Base-by-base conservation (phyloP, 169 alveolate species). In the Eimeria nieschulzi region DNA sequence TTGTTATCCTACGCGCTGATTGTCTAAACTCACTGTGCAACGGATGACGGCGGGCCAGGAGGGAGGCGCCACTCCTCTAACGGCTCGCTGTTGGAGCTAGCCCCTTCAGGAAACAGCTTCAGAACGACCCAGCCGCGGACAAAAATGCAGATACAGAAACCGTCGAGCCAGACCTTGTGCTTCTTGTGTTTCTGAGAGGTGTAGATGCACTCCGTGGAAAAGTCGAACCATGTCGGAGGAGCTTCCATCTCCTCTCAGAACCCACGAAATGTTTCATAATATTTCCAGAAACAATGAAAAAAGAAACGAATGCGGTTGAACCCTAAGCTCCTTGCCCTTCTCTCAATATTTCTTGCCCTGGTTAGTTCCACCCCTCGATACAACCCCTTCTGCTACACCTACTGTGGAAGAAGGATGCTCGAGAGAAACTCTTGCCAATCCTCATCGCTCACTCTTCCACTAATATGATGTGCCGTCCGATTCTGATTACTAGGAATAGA, bases 111-210 rank as follows among this genome's bases (percentile, higher is more conserved):
- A 78, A 21, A 90, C 54, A 90, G 84, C 64, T 46, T 76, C 82
- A 90, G 12, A 25, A 83, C 73, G 64, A 90, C 55, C 54, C 76
- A 90, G 33, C 93, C 93, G 7, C 76, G 51, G 84, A 33, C 86
- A 9, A 63, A 63, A 53, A 73, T 51, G 90, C 93, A 90, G 17
- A 75, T 90, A 66, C 93, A 90, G 66, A 78, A 7, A 1, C 93
- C 93, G 23, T 90, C 93, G 12, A 23, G 26, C 93, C 93, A 90
- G 0, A 83, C 63, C 71, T 90, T 90, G 76, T 21, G 46, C 70
- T 90, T 90, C 39, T 90, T 90, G 25, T 71, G 85, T 70, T 90
- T 90, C 93, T 90, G 93, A 51, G 93, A 70, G 1, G 93, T 90
- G 83, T 90, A 90, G 39, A 76, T 66, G 33, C 93, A 90, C 75